These are phyloP conservation scores for Selenicereus undatus DNA, from an alignment of 148 eudicot genomes.

Conservation along the genomic window DNA sequence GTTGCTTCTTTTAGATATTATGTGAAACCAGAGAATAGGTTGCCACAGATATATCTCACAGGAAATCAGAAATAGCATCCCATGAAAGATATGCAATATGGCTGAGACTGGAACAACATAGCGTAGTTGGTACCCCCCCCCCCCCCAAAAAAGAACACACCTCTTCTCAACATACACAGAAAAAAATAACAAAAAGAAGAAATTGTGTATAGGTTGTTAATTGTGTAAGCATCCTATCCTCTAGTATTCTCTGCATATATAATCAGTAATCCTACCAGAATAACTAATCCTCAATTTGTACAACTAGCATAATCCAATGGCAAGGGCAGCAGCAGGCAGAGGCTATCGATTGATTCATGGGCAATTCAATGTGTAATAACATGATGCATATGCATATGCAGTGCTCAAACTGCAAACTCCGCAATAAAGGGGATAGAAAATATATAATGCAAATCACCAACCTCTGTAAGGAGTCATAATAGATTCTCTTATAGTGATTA, in stretches of 20 bases:
- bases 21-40: no score
- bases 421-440: background rate
- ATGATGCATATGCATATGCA: background rate
- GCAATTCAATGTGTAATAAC: background rate
- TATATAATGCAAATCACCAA: constrained; percentile 32
- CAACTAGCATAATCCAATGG: background rate
- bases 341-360: background rate
- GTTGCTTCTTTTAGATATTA: no score
- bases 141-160: no score
- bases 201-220: background rate
- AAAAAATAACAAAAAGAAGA: no score
- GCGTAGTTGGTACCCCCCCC: background rate
- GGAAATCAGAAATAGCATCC: no score
- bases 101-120: background rate
- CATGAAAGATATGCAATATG: background rate
- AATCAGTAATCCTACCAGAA: background rate
- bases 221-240: background rate
- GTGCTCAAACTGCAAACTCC: background rate
- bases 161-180: no score
- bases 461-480: constrained; percentile 69
- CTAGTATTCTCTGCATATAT: background rate
- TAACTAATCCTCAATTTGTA: background rate
- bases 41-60: no score
- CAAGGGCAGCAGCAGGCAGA: background rate
- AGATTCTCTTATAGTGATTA: constrained; percentile 95